Conservation (phyloP, 2,329 filamentous ascomycete genomes). For the Thielaviopsis euricoi region DNA sequence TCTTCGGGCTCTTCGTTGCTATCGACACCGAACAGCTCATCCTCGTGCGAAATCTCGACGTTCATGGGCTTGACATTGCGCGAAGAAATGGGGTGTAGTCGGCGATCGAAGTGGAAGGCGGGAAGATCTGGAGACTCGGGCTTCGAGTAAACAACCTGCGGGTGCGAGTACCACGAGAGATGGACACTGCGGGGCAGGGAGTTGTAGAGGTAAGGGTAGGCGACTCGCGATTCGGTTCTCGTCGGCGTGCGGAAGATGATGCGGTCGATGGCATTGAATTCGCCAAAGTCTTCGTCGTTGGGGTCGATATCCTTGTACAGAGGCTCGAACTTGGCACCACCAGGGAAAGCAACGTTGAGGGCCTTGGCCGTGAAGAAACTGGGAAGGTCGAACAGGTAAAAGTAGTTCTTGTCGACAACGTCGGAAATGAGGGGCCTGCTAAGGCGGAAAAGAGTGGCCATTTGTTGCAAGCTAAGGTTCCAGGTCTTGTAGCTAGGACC, state of each 20-base stretch:
- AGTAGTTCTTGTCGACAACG: constrained; percentile 90
- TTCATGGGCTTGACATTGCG: constrained; percentile 90
- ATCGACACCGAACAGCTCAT: constrained; percentile 74
- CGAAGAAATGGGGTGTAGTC: constrained; percentile 94
- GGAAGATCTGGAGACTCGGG: constrained; percentile 79
- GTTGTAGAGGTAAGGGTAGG: constrained; percentile 91
- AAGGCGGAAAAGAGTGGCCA: constrained; percentile 86
- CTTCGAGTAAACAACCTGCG: constrained; percentile 79
- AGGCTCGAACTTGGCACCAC: constrained; percentile 89
- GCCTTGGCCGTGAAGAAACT: constrained; percentile 94
- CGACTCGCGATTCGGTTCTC: constrained; percentile 86
- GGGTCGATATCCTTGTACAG: constrained; percentile 97
- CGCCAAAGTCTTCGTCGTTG: constrained; percentile 97
- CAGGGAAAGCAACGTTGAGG: constrained; percentile 92
- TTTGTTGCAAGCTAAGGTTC: constrained; percentile 86
- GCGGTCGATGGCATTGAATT: constrained; percentile 97
- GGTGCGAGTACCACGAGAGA: constrained; percentile 83
- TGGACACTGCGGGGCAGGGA: constrained; percentile 88
- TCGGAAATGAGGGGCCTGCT: constrained; percentile 85
- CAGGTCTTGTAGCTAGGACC: constrained; percentile 92
- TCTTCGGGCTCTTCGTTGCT: constrained; percentile 61
- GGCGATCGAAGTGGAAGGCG: constrained; percentile 94
- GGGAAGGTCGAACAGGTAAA: constrained; percentile 89
- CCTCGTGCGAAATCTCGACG: constrained; percentile 78
- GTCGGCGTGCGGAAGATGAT: constrained; percentile 97